These are phyloP conservation scores for Teratosphaeria destructans DNA, from an alignment of 2,329 filamentous ascomycete species.

Conservation along the genomic window DNA sequence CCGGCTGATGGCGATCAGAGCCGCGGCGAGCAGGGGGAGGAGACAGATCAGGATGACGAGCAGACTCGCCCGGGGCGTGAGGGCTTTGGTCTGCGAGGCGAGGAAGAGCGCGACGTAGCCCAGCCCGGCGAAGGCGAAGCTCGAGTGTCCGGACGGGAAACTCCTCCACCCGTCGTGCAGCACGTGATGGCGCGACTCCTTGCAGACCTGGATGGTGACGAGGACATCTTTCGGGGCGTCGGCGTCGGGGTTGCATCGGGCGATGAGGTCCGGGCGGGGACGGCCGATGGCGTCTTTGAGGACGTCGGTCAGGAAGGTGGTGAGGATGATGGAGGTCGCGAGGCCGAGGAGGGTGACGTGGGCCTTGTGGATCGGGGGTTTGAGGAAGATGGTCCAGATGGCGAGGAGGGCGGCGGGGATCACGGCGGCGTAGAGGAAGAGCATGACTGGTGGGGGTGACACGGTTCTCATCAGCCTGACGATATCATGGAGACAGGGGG, in stretches of 20 bases:
- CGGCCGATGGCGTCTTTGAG: constrained; percentile 82
- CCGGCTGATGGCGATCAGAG: constrained; percentile 51
- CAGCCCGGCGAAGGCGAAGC: constrained; percentile 68
- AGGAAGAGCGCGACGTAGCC: constrained; percentile 52
- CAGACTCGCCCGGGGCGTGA: constrained; percentile 49
- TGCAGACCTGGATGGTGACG: constrained; percentile 60
- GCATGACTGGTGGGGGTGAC: constrained; percentile 43
- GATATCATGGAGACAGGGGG: neutral
- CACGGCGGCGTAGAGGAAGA: constrained; percentile 67
- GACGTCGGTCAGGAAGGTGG: constrained; percentile 74
- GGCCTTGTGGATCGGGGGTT: constrained; percentile 62
- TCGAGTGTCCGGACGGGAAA: constrained; percentile 72
- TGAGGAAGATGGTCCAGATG: constrained; percentile 51
- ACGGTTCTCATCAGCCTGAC: neutral
- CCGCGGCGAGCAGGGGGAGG: constrained; percentile 45
- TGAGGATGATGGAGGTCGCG: constrained; percentile 60
- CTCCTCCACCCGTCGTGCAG: constrained; percentile 77
- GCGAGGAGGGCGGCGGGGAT: constrained; percentile 59
- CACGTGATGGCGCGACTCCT: constrained; percentile 54
- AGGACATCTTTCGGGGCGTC: constrained; percentile 43
- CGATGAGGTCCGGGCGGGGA: constrained; percentile 75
- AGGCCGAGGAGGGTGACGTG: constrained; percentile 80
- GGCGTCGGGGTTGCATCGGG: constrained; percentile 68
- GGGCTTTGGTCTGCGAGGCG: constrained; percentile 53
- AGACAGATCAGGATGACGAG: constrained; percentile 45